Evolutionary conservation across 208 protist species (phyloP), one percentile per base, ranked within the genome.

Genomic region (Acanthamoeba castellanii): DNA sequence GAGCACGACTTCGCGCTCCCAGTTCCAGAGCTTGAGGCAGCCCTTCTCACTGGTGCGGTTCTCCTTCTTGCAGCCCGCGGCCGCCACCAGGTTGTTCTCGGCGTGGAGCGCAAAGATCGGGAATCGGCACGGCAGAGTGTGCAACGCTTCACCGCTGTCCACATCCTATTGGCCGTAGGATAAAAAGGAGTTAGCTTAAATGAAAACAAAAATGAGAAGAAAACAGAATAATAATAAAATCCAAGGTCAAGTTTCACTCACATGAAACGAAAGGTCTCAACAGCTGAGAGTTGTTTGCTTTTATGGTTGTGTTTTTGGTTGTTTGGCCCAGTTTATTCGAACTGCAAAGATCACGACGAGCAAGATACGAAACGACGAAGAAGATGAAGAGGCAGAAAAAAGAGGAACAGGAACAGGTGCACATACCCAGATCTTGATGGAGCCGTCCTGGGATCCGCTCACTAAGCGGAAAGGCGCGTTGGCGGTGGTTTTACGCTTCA

Each of bases 31-130:
- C 76, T 57, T 47, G 8, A 85, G 47, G 22, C 76, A 57, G 45
- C 76, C 76, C 76, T 57, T 85, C 76, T 85, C 76, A 42, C 76
- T 85, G 76, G 76, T 57, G 45, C 42, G 76, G 76, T 85, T 85
- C 42, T 85, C 76, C 76, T 85, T 85, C 45, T 57, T 47, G 76
- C 76, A 85, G 45, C 76, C 76, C 16, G 76, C 76, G 22, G 76
- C 76, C 42, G 59, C 76, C 42, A 85, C 42, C 16, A 47, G 76
- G 47, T 57, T 50, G 42, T 85, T 85, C 42, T 85, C 76, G 14
- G 76, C 76, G 76, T 85, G 76, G 11, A 85, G 45, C 34, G 45
- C n/a, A 30, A 85, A 85, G 76, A 85, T 57, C 0, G 76, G 76
- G 45, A 85, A 85, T 18, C 76, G 34, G 30, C 76, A 85, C 76